Evolutionary conservation across 2,329 filamentous ascomycete genomes (phyloP).

Genomic region (Claviceps sp.): DNA sequence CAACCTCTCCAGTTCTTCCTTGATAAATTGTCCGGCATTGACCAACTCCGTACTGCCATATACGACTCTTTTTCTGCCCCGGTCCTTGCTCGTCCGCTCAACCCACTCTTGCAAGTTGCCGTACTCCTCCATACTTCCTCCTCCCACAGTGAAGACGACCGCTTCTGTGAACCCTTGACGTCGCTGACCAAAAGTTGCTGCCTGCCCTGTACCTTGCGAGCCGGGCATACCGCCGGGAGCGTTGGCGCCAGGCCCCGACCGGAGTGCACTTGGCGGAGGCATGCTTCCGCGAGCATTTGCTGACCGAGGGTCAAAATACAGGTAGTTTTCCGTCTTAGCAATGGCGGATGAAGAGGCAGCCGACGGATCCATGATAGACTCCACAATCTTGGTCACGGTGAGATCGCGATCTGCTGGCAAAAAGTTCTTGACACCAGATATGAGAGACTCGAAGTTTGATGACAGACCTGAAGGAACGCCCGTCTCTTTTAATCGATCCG

Average conservation of each 20-base stretch:
- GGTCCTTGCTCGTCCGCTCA: conserved; percentile 54
- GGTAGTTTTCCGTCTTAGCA: conserved; percentile 88
- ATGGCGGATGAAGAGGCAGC: conserved; percentile 84
- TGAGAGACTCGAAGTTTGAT: conserved; percentile 83
- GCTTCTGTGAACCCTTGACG: conserved; percentile 82
- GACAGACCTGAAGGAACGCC: conserved; percentile 55
- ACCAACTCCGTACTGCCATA: conserved; percentile 86
- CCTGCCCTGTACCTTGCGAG: conserved; percentile 44
- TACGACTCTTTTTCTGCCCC: conserved; percentile 65
- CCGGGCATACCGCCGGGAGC: conserved; percentile 39
- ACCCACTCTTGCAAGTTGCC: conserved; percentile 97
- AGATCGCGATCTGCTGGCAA: conserved; percentile 91
- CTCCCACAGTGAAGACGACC: conserved; percentile 88
- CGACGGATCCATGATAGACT: conserved; percentile 93
- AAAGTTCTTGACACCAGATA: conserved; percentile 96
- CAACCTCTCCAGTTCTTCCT: conserved; percentile 47
- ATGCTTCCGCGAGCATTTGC: conserved; percentile 87
- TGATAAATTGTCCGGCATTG: conserved; percentile 54
- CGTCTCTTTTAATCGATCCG: conserved; percentile 86
- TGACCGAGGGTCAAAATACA: conserved; percentile 92
- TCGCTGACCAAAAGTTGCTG: conserved; percentile 80
- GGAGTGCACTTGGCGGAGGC: conserved; percentile 58
- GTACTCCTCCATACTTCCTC: conserved; percentile 98
- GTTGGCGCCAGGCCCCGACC: conserved; percentile 26
- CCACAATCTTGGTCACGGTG: conserved; percentile 93